These are phyloP conservation scores for Eleusine indica DNA, from an alignment of 176 grass and related monocot genomes.

Conservation along the genomic window DNA sequence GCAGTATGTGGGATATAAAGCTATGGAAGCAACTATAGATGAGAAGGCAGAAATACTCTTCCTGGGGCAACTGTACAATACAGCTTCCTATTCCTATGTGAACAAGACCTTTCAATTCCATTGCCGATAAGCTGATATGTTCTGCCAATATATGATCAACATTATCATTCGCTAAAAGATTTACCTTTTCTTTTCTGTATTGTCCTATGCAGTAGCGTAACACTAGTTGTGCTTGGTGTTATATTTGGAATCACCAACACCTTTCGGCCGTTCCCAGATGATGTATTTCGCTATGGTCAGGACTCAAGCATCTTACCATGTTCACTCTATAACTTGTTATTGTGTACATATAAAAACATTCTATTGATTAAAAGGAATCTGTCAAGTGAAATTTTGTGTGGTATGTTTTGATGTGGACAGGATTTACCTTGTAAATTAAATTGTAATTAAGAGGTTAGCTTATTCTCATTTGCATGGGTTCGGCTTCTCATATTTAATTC, in stretches of 20 bases:
- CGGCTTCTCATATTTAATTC: slow-evolving; percentile 18
- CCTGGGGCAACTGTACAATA: slow-evolving; percentile 79
- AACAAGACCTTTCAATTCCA: slow-evolving; percentile 1
- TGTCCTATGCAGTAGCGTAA: slow-evolving; percentile 66
- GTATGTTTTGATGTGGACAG: background rate
- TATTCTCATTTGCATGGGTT: slow-evolving; percentile 21
- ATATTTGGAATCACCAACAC: slow-evolving; percentile 87
- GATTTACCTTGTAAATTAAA: slow-evolving; percentile 30
- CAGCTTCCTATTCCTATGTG: slow-evolving; percentile 1
- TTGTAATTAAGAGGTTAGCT: background rate
- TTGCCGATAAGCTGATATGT: slow-evolving; percentile 26
- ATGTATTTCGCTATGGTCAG: slow-evolving; percentile 86
- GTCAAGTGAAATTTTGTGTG: background rate
- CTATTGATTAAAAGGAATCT: background rate
- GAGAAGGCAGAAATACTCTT: slow-evolving; percentile 91
- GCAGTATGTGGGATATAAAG: slow-evolving; percentile 66
- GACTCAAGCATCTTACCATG: slow-evolving; percentile 33
- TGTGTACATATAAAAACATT: slow-evolving; percentile 6
- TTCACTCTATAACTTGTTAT: slow-evolving; percentile 25
- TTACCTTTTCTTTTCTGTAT: slow-evolving; percentile 1
- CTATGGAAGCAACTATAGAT: slow-evolving; percentile 60
- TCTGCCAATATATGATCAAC: background rate
- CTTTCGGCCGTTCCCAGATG: slow-evolving; percentile 78
- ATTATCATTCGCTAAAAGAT: slow-evolving; percentile 21
- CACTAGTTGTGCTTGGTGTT: slow-evolving; percentile 70